Percentiles rank a stretch among this genome's conserved stretches.
phyloP scores from a whole-genome alignment of 2,329 filamentous ascomycete genomes.

The Domatiomyces catenatus region DNA sequence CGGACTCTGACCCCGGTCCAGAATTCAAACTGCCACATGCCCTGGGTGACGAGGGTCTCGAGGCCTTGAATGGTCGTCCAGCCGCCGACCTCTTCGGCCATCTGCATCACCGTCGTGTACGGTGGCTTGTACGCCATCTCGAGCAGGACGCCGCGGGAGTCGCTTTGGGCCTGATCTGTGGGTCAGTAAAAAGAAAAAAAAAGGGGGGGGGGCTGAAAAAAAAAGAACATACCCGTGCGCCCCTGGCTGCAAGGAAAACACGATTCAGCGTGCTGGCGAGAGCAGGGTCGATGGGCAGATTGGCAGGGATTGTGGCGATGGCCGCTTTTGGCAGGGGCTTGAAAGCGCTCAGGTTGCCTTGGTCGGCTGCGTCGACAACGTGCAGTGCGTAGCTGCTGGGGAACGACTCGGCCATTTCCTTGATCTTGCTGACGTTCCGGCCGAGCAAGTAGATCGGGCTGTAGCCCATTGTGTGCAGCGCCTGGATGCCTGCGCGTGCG shows the following conservation, averaged over 20 bases:
- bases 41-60: constrained; percentile 80
- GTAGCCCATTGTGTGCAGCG: constrained; percentile 69
- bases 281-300: constrained; percentile 59
- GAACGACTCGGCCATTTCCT: constrained; percentile 55
- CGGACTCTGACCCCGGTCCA: constrained; percentile 57
- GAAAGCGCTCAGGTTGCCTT: constrained; percentile 17
- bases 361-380: constrained; percentile 43
- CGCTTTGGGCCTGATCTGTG: constrained; percentile 18
- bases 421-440: constrained; percentile 54
- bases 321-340: constrained; percentile 51
- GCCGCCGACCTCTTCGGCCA: constrained; percentile 50
- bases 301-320: constrained; percentile 81
- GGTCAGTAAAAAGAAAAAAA: background rate
- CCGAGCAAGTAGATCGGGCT: constrained; percentile 76
- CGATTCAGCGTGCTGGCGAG: constrained; percentile 49
- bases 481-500: constrained; percentile 77
- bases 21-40: constrained; percentile 64
- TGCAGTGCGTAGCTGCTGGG: constrained; percentile 55
- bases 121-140: constrained; percentile 96
- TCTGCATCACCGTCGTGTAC: constrained; percentile 67
- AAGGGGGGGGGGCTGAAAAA: background rate
- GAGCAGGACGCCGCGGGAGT: constrained; percentile 45
- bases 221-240: constrained; percentile 5
- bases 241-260: background rate
- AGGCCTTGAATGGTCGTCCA: constrained; percentile 78